phyloP scores from a whole-genome alignment of 805 yeast species.

The Saturnispora hagleri region DNA sequence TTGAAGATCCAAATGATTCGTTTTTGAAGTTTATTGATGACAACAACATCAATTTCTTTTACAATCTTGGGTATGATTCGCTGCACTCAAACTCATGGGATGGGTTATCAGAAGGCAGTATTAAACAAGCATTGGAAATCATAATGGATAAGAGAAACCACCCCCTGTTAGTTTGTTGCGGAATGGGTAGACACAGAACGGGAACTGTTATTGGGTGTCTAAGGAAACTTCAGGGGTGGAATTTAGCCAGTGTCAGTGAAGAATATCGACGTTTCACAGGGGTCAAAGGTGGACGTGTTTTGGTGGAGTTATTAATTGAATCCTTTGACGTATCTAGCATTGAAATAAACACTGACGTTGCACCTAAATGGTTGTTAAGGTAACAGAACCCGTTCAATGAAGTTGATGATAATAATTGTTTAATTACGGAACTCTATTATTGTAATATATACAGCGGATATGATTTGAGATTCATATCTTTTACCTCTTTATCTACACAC shows the following conservation, averaged over 20 bases:
- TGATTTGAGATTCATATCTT: neutral
- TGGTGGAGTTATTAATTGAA: slow-evolving; percentile 86
- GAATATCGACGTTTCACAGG: slow-evolving; percentile 94
- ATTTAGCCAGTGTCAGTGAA: slow-evolving; percentile 83
- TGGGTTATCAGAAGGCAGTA: slow-evolving; percentile 62
- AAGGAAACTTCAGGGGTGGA: slow-evolving; percentile 94
- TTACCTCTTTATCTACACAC: neutral
- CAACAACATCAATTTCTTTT: slow-evolving; percentile 49
- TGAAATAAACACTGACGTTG: slow-evolving; percentile 28
- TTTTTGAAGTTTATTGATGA: slow-evolving; percentile 73
- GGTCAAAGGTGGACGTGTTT: slow-evolving; percentile 73
- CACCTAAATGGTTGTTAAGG: slow-evolving; percentile 40
- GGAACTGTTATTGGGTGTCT: slow-evolving; percentile 95
- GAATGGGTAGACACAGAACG: slow-evolving; percentile 97
- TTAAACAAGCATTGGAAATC: slow-evolving; percentile 52
- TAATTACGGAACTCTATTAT: neutral
- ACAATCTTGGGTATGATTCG: slow-evolving; percentile 36
- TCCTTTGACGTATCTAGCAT: slow-evolving; percentile 45
- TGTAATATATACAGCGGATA: neutral
- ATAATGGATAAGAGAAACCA: slow-evolving; percentile 69
- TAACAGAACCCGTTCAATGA: slow-evolving; percentile 1
- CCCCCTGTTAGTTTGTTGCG: slow-evolving; percentile 88
- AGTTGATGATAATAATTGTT: neutral
- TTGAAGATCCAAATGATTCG: slow-evolving; percentile 90
- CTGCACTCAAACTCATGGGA: slow-evolving; percentile 80